phyloP scores from a whole-genome alignment of 2,329 filamentous ascomycete genomes.

The Aspergillus tanneri region DNA sequence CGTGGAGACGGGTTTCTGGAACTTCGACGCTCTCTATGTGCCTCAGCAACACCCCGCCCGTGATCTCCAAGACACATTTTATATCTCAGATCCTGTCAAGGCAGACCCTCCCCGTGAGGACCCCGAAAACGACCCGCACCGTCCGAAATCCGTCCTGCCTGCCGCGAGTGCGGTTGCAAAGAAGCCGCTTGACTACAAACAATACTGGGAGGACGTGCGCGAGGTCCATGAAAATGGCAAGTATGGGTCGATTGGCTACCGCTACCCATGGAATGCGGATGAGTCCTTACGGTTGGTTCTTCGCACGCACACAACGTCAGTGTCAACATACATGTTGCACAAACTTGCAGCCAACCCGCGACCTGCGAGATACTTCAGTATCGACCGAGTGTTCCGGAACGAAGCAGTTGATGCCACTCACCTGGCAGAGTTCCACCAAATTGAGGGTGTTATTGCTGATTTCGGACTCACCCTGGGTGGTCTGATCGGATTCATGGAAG shows the following conservation, averaged over 20 bases:
- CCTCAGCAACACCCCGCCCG: conserved; percentile 97
- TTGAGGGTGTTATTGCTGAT: conserved; percentile 97
- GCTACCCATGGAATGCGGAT: conserved; percentile 87
- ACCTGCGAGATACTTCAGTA: conserved; percentile 95
- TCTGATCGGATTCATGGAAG: conserved; percentile 89
- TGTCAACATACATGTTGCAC: conserved; percentile 87
- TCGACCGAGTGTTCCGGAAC: conserved; percentile 97
- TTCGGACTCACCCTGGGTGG: conserved; percentile 90
- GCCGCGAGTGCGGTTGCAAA: conserved; percentile 50
- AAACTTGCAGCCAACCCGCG: conserved; percentile 80
- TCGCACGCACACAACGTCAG: conserved; percentile 92
- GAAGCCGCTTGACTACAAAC: conserved; percentile 65
- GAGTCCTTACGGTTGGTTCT: conserved; percentile 86
- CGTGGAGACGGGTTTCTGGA: conserved; percentile 98
- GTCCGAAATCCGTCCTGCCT: conserved; percentile 39
- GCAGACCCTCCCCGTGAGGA: conserved; percentile 68
- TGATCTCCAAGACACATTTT: conserved; percentile 97
- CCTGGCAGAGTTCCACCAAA: conserved; percentile 96
- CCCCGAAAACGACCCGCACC: conserved; percentile 43
- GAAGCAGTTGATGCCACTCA: conserved; percentile 97
- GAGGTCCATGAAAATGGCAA: conserved; percentile 87
- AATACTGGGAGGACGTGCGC: conserved; percentile 85
- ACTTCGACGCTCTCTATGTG: conserved; percentile 95
- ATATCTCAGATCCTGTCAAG: conserved; percentile 81
- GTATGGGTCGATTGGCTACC: conserved; percentile 92